Evolutionary conservation across 2,329 filamentous ascomycete species (phyloP).

Genomic region (Verticillium tricorpus): DNA sequence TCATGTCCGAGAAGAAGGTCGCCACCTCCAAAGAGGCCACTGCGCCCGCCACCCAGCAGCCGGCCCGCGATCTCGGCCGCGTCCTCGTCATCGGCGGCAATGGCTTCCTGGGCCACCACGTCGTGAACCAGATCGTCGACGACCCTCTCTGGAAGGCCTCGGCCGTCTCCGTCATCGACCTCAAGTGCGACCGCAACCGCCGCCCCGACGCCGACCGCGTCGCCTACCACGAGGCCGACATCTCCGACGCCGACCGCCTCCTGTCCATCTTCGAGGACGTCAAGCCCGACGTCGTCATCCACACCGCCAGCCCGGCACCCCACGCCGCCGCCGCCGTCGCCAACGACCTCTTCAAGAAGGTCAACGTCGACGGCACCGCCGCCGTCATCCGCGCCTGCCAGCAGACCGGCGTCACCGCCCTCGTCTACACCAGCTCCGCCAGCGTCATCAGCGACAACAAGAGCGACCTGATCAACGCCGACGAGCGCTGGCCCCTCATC

Average conservation of each 20-base stretch:
- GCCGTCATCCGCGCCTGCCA: slow-evolving; percentile 72
- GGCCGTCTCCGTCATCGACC: slow-evolving; percentile 66
- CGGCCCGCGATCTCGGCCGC: slow-evolving; percentile 50
- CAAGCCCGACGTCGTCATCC: slow-evolving; percentile 79
- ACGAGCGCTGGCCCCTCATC: slow-evolving; percentile 77
- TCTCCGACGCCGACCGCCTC: slow-evolving; percentile 62
- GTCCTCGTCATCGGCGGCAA: slow-evolving; percentile 80
- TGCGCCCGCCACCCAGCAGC: slow-evolving; percentile 9
- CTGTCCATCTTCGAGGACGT: slow-evolving; percentile 59
- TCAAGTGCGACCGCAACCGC: slow-evolving; percentile 67
- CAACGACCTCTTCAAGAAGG: slow-evolving; percentile 65
- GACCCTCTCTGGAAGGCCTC: slow-evolving; percentile 33
- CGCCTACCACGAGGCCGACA: slow-evolving; percentile 71
- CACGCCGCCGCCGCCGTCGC: slow-evolving; percentile 48
- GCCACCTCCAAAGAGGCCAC: background rate
- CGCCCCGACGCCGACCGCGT: slow-evolving; percentile 50
- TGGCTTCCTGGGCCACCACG: slow-evolving; percentile 79
- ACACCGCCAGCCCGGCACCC: slow-evolving; percentile 73
- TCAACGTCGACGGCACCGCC: slow-evolving; percentile 84
- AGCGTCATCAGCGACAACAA: slow-evolving; percentile 82
- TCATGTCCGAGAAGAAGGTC: slow-evolving; percentile 27
- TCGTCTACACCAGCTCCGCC: slow-evolving; percentile 88
- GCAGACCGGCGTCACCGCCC: slow-evolving; percentile 66
- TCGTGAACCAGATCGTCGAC: slow-evolving; percentile 67
- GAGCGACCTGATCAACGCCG: slow-evolving; percentile 75